phyloP scores from a whole-genome alignment of 73 alveolate genomes.

The Blepharisma stoltei region DNA sequence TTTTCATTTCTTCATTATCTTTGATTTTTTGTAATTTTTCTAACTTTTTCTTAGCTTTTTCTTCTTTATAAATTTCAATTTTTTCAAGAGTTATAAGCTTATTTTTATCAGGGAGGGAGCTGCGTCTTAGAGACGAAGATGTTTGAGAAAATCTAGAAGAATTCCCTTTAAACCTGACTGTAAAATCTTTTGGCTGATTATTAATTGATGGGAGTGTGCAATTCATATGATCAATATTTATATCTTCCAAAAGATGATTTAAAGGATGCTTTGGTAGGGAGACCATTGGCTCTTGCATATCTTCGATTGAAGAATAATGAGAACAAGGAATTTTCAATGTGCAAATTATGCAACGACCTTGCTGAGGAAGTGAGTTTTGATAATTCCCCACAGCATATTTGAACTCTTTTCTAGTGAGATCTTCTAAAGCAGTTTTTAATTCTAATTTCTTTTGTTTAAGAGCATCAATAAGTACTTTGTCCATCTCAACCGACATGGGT shows the following conservation, averaged over 20 bases:
- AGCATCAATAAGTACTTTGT: neutral
- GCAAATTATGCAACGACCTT: neutral
- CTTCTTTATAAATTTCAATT: slow-evolving; percentile 6
- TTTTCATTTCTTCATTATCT: neutral
- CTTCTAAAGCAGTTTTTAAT: slow-evolving; percentile 2
- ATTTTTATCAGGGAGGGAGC: slow-evolving; percentile 2
- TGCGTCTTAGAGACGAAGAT: neutral
- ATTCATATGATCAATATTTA: neutral
- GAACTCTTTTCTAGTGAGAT: neutral
- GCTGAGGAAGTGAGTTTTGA: neutral
- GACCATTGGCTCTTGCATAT: neutral
- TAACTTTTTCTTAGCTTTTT: neutral
- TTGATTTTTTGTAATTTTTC: neutral
- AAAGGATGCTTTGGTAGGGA: neutral
- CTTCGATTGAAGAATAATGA: neutral
- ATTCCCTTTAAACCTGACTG: neutral
- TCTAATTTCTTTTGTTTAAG: neutral
- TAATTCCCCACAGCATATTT: neutral
- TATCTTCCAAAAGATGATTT: neutral
- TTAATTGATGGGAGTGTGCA: neutral
- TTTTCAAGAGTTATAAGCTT: neutral
- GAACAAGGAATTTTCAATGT: neutral
- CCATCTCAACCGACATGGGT: neutral
- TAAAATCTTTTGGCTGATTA: neutral
- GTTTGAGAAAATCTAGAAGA: neutral